A percentile compares a stretch with the other conserved stretches of the same genome.
These are phyloP conservation scores for Aspergillus sp. DNA, from an alignment of 2,329 filamentous ascomycete species.

Conservation along the genomic window DNA sequence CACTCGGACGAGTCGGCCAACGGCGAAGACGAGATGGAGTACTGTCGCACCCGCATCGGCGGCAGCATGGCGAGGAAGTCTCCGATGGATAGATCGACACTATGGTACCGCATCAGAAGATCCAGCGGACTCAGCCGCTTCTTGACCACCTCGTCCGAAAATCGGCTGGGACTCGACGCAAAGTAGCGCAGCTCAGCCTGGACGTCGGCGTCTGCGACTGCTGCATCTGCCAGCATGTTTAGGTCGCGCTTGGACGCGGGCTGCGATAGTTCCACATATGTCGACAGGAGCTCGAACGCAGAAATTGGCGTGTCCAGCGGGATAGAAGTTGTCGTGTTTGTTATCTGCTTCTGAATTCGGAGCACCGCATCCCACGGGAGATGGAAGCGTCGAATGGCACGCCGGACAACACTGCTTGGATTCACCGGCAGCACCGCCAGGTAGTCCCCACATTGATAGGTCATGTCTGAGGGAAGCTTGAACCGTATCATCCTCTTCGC, in stretches of 20 bases:
- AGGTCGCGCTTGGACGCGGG: slow-evolving; percentile 60
- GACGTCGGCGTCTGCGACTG: slow-evolving; percentile 39
- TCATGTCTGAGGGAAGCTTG: slow-evolving; percentile 54
- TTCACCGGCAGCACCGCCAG: slow-evolving; percentile 66
- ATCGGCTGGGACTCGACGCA: slow-evolving; percentile 26
- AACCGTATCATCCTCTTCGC: slow-evolving; percentile 59
- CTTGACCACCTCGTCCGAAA: slow-evolving; percentile 40
- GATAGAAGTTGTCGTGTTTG: slow-evolving; percentile 23
- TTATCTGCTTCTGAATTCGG: slow-evolving; percentile 47
- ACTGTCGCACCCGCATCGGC: slow-evolving; percentile 69
- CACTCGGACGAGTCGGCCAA: slow-evolving; percentile 48
- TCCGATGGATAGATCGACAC: slow-evolving; percentile 53
- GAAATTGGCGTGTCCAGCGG: slow-evolving; percentile 50
- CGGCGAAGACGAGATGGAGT: slow-evolving; percentile 69
- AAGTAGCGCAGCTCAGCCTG: slow-evolving; percentile 32
- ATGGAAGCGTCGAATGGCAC: slow-evolving; percentile 55
- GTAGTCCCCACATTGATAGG: slow-evolving; percentile 67
- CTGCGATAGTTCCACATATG: slow-evolving; percentile 64
- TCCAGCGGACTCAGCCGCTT: slow-evolving; percentile 53
- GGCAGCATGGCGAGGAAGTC: slow-evolving; percentile 63
- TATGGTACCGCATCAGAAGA: slow-evolving; percentile 55
- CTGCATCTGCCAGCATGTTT: slow-evolving; percentile 36
- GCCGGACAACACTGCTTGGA: slow-evolving; percentile 49
- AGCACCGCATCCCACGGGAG: slow-evolving; percentile 61
- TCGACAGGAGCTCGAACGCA: slow-evolving; percentile 54